A percentile compares a stretch with the other conserved stretches of the same genome.
phyloP scores from a whole-genome alignment of 495 filamentous ascomycete genomes.

The Podospora anserina region DNA sequence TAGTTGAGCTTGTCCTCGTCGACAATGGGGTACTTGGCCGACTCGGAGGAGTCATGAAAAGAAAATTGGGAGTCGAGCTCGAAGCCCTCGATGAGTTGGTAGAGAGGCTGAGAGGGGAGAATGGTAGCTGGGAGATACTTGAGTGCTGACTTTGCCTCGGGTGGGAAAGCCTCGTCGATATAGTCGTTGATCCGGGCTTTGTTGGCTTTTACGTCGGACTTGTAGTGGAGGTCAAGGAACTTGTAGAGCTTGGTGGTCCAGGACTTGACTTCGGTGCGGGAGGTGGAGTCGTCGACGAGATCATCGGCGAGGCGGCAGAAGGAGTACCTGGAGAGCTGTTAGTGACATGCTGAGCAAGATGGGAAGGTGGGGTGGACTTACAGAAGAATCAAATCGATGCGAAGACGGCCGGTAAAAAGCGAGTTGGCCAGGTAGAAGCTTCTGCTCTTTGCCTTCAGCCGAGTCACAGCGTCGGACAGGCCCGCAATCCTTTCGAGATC shows the following conservation, averaged over 20 bases:
- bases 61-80: slow-evolving; percentile 57
- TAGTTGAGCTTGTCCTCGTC: slow-evolving; percentile 52
- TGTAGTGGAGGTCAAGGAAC: slow-evolving; percentile 48
- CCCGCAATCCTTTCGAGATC: slow-evolving; percentile 52
- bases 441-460: slow-evolving; percentile 57
- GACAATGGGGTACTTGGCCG: slow-evolving; percentile 48
- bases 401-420: slow-evolving; percentile 58
- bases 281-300: slow-evolving; percentile 57
- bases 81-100: slow-evolving; percentile 60
- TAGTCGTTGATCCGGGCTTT: slow-evolving; percentile 26
- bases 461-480: slow-evolving; percentile 51
- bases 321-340: slow-evolving; percentile 50
- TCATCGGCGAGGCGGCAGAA: slow-evolving; percentile 71
- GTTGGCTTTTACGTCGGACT: slow-evolving; percentile 8
- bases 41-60: slow-evolving; percentile 7
- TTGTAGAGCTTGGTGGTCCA: slow-evolving; percentile 52
- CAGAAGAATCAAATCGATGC: slow-evolving; percentile 62
- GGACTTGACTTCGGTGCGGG: slow-evolving; percentile 40
- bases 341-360: neutral
- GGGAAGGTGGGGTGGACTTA: slow-evolving; percentile 27
- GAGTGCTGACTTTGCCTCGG: slow-evolving; percentile 45
- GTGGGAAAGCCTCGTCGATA: slow-evolving; percentile 46
- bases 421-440: slow-evolving; percentile 67
- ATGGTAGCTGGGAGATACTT: slow-evolving; percentile 52
- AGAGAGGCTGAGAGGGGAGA: slow-evolving; percentile 52